Evolutionary conservation across 306 rosid genomes (phyloP).

Genomic region (Vicia faba): DNA sequence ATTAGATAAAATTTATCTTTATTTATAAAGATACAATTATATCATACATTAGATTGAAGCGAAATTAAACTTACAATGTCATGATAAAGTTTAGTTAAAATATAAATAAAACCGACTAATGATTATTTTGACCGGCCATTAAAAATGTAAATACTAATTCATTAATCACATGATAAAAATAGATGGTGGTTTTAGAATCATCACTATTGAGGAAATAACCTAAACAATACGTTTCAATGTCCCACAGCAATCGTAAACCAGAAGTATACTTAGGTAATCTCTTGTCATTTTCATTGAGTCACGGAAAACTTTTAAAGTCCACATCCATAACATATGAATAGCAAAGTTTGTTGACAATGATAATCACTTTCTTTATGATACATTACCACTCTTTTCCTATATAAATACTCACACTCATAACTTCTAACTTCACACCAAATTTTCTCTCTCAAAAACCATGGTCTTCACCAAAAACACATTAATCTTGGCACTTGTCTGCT

Average conservation of each 20-base stretch:
- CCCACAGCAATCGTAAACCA: background rate
- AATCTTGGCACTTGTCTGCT: slow-evolving; percentile 38
- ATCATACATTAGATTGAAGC: too few relatives aligned
- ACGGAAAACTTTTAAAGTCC: slow-evolving; percentile 29
- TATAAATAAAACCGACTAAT: too few relatives aligned
- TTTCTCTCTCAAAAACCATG: slow-evolving; percentile 27
- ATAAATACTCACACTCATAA: slow-evolving; percentile 1
- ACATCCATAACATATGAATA: slow-evolving; percentile 23
- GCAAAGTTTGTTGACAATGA: slow-evolving; percentile 23
- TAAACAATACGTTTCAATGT: slow-evolving; percentile 14
- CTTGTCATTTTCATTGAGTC: slow-evolving; percentile 19
- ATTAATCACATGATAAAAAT: too few relatives aligned
- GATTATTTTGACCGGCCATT: too few relatives aligned
- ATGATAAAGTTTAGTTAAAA: too few relatives aligned
- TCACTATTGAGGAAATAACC: background rate
- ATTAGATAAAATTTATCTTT: too few relatives aligned
- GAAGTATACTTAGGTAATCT: slow-evolving; percentile 14
- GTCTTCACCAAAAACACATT: slow-evolving; percentile 28
- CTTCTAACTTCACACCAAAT: slow-evolving; percentile 16
- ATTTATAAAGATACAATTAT: too few relatives aligned
- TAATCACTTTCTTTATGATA: background rate
- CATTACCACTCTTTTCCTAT: slow-evolving; percentile 9
- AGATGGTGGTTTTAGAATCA: too few relatives aligned
- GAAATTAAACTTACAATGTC: too few relatives aligned
- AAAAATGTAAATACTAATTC: too few relatives aligned